Evolutionary conservation across 2,329 filamentous ascomycete species (phyloP), one percentile per base, ranked within the genome.

Genomic region (Aotearoamyces nothofagi): DNA sequence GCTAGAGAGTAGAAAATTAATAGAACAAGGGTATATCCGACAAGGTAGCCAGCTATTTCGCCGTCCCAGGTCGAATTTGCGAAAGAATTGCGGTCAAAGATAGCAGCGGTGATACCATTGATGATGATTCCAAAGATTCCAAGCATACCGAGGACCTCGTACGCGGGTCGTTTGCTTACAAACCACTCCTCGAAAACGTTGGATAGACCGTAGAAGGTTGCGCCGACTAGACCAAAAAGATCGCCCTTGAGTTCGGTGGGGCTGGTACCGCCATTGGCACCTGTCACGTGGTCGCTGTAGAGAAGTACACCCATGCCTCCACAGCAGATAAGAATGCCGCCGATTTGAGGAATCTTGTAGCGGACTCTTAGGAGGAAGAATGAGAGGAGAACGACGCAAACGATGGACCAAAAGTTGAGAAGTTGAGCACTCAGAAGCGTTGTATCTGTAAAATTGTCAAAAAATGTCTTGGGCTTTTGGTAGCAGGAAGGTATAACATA

Each of bases 401-500:
- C 81, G 41, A 98, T 96, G 43, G 86, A 81, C 87, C 87, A 96
- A 60, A 96, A 96, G 64, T 94, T 94, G 58, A 98, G 83, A 29
- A 98, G 68, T 62, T 96, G 86, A 10, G 84, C 84, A 12, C 79
- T 90, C 27, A 96, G 66, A 43, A 94, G 78, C 46, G 86, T 94
- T 31, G 87, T 93, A 61, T 92, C 75, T 23, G 11, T 22, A 15
- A 24, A 9, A n/a, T 22, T n/a, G n/a, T n/a, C n/a, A n/a, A n/a
- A n/a, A n/a, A n/a, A n/a, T n/a, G n/a, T n/a, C n/a, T n/a, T n/a
- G n/a, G n/a, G n/a, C n/a, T n/a, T n/a, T n/a, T n/a, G n/a, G n/a
- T n/a, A n/a, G 12, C 15, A 34, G 35, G 11, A n/a, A n/a, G n/a
- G n/a, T n/a, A 40, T 29, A 14, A 42, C 38, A 37, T 39, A 16